Conservation (phyloP, 352 stramenopile genomes). For the Globisporangium cystogenes region DNA sequence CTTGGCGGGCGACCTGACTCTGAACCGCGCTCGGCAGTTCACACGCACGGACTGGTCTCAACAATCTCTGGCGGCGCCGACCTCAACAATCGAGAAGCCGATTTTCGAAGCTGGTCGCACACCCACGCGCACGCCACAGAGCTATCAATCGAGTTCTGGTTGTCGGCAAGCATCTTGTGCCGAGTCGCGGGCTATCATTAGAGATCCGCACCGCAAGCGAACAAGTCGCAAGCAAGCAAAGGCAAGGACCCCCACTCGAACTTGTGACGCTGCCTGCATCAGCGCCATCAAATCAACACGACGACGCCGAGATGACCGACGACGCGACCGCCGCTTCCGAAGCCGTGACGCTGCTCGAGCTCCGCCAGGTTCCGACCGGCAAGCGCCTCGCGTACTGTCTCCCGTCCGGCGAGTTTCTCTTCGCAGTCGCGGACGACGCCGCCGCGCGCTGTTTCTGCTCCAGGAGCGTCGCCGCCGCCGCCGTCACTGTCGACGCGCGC, state of each 20-base stretch:
- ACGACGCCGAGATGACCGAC: conserved; percentile 4
- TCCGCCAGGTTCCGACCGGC: conserved; percentile 40
- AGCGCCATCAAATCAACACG: not conserved
- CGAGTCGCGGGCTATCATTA: conserved; percentile 2
- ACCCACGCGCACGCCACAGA: not conserved
- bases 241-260: not conserved
- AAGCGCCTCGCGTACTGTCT: conserved; percentile 64
- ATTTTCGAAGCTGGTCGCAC: not conserved
- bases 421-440: conserved; percentile 43
- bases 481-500: conserved; percentile 9
- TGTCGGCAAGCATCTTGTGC: too few species aligned
- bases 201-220: not conserved
- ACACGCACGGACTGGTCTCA: too few species aligned
- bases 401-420: conserved; percentile 66
- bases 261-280: not conserved
- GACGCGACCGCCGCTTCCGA: conserved; percentile 36
- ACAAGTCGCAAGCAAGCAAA: too few species aligned
- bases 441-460: conserved; percentile 35
- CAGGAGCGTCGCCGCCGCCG: not conserved
- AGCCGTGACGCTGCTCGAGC: conserved; percentile 55
- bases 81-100: not conserved
- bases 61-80: not conserved
- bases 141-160: too few species aligned
- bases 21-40: too few species aligned
- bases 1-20: too few species aligned